These are phyloP conservation scores for Thelonectria olida DNA, from an alignment of 2,329 filamentous ascomycete species.

Conservation along the genomic window DNA sequence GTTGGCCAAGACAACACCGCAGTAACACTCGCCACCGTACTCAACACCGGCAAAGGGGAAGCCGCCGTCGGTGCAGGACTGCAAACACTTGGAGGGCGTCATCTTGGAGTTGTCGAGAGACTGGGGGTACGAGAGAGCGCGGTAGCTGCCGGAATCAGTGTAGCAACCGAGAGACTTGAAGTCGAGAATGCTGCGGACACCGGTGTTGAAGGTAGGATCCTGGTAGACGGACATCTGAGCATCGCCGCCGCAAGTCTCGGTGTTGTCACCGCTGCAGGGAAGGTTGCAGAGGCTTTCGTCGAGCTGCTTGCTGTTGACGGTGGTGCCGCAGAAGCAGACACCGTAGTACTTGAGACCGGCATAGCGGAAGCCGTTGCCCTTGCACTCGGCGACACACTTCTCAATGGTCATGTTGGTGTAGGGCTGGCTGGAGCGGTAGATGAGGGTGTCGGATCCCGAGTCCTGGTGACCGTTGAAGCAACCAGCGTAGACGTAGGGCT, in stretches of 20 bases:
- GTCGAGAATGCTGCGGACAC: slow-evolving; percentile 56
- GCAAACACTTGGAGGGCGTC: slow-evolving; percentile 54
- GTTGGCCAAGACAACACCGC: slow-evolving; percentile 63
- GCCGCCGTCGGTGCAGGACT: slow-evolving; percentile 52
- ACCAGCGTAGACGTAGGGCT: slow-evolving; percentile 58
- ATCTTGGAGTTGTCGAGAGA: slow-evolving; percentile 47
- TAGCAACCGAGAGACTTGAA: slow-evolving; percentile 73
- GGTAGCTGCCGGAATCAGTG: slow-evolving; percentile 53
- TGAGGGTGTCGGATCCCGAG: slow-evolving; percentile 48
- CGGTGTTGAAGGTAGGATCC: slow-evolving; percentile 58
- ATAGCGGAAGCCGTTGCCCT: slow-evolving; percentile 61
- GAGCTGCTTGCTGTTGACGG: slow-evolving; percentile 62
- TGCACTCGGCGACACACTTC: slow-evolving; percentile 59
- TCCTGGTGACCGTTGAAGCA: slow-evolving; percentile 52
- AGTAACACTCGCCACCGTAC: slow-evolving; percentile 59
- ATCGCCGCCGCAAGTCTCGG: slow-evolving; percentile 58
- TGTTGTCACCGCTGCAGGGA: slow-evolving; percentile 57
- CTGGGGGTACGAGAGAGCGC: slow-evolving; percentile 56
- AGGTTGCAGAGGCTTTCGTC: slow-evolving; percentile 65
- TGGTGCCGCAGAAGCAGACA: slow-evolving; percentile 62
- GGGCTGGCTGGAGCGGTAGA: slow-evolving; percentile 52
- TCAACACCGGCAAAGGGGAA: slow-evolving; percentile 60
- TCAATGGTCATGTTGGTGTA: slow-evolving; percentile 56
- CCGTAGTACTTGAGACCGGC: slow-evolving; percentile 62
- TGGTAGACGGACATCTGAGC: slow-evolving; percentile 57